phyloP scores from a whole-genome alignment of 352 stramenopile species.

The Peronospora belbahrii region DNA sequence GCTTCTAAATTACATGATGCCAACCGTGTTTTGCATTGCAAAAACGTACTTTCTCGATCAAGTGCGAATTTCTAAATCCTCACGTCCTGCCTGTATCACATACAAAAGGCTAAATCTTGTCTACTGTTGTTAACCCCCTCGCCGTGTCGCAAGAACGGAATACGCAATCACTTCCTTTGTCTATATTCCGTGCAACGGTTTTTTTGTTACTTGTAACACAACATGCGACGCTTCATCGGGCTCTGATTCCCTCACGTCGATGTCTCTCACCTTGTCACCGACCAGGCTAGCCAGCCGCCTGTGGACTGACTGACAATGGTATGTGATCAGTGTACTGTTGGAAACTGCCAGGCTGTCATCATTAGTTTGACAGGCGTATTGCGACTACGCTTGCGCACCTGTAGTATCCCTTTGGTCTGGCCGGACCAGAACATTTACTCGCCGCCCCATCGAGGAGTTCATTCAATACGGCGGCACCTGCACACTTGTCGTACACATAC shows the following conservation, averaged over 20 bases:
- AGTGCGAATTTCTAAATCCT: too few relatives aligned
- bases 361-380: neutral
- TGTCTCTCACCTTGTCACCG: neutral
- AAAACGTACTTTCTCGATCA: too few relatives aligned
- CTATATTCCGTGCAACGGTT: too few relatives aligned
- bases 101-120: too few relatives aligned
- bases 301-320: too few relatives aligned
- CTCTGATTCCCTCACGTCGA: neutral
- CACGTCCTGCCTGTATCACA: too few relatives aligned
- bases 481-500: slow-evolving; percentile 12
- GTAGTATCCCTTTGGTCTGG: slow-evolving; percentile 5
- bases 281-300: neutral
- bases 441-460: slow-evolving; percentile 16
- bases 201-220: neutral
- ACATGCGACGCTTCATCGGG: neutral
- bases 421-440: slow-evolving; percentile 3
- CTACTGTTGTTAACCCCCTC: too few relatives aligned
- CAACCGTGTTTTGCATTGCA: too few relatives aligned
- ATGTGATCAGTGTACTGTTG: neutral
- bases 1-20: too few relatives aligned
- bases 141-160: too few relatives aligned
- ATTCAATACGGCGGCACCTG: slow-evolving; percentile 6
- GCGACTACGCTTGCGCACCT: neutral
- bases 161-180: too few relatives aligned
- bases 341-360: neutral